phyloP scores from a whole-genome alignment of 768 basidiomycete species.

The Mycena vitilis region DNA sequence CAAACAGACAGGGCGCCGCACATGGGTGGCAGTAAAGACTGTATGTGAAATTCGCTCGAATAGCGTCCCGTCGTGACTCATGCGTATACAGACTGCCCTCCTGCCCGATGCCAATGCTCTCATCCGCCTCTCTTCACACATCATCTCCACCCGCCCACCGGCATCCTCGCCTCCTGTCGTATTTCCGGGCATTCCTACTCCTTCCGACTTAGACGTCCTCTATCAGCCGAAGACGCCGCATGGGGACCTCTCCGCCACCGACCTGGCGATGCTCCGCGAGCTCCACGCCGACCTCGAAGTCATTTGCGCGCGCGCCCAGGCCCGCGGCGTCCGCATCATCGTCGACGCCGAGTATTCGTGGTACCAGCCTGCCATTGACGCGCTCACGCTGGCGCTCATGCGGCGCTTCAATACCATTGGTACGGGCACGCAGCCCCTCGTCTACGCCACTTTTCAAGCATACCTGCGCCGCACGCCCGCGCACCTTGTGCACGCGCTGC shows the following conservation, averaged over 20 bases:
- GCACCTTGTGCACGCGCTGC: slow-evolving; percentile 74
- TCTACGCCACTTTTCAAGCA: slow-evolving; percentile 91
- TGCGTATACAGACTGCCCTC: slow-evolving; percentile 68
- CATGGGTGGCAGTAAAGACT: slow-evolving; percentile 90
- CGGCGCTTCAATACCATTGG: slow-evolving; percentile 75
- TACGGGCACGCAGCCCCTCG: slow-evolving; percentile 63
- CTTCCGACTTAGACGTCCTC: slow-evolving; percentile 70
- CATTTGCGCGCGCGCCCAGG: slow-evolving; percentile 74
- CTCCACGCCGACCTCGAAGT: slow-evolving; percentile 70
- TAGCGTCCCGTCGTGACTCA: background rate
- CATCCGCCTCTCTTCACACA: slow-evolving; percentile 69
- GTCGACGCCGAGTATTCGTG: slow-evolving; percentile 91
- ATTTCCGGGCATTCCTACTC: slow-evolving; percentile 77
- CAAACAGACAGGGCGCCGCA: slow-evolving; percentile 58
- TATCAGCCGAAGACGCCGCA: slow-evolving; percentile 33
- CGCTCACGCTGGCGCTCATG: slow-evolving; percentile 79
- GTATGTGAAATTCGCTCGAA: slow-evolving; percentile 51
- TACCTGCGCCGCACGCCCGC: slow-evolving; percentile 83
- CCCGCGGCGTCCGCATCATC: slow-evolving; percentile 74
- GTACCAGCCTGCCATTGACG: slow-evolving; percentile 89
- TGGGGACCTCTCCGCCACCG: slow-evolving; percentile 57
- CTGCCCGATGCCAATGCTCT: slow-evolving; percentile 72
- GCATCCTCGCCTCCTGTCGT: slow-evolving; percentile 46
- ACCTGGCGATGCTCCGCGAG: slow-evolving; percentile 69
- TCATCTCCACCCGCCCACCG: slow-evolving; percentile 56